Evolutionary conservation across 495 filamentous ascomycete species (phyloP).

Genomic region (Friedmanniomyces simplex): DNA sequence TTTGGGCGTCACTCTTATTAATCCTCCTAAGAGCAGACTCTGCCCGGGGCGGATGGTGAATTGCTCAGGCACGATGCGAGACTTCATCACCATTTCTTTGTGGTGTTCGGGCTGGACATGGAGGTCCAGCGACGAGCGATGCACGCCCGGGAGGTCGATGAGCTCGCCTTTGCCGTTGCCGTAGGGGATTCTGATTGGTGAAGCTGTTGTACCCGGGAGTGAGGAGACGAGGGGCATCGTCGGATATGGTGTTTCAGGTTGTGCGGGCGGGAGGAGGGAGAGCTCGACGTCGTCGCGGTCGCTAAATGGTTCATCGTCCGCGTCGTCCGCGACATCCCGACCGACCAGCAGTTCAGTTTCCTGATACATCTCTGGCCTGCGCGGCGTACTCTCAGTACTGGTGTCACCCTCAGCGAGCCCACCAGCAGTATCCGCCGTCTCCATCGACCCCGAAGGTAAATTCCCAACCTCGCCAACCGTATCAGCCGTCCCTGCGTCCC

Average conservation of each 20-base stretch:
- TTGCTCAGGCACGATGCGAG: slow-evolving; percentile 56
- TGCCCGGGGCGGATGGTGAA: slow-evolving; percentile 62
- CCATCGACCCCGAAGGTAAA: no score
- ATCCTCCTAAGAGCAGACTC: slow-evolving; percentile 72
- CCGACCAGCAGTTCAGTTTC: slow-evolving; percentile 4
- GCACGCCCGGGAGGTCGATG: slow-evolving; percentile 85
- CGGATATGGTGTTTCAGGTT: slow-evolving; percentile 60
- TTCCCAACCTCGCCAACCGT: no score
- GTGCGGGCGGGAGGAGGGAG: slow-evolving; percentile 63
- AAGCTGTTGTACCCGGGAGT: slow-evolving; percentile 86
- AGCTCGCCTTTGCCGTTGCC: slow-evolving; percentile 77
- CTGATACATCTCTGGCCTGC: neutral
- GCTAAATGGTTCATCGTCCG: slow-evolving; percentile 7
- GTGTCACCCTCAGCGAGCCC: neutral
- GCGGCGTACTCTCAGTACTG: neutral
- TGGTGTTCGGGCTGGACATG: slow-evolving; percentile 56
- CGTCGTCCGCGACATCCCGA: neutral
- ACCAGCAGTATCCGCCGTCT: neutral
- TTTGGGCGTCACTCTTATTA: slow-evolving; percentile 77
- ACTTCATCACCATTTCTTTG: slow-evolving; percentile 62
- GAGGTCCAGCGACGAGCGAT: slow-evolving; percentile 56
- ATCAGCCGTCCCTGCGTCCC: neutral
- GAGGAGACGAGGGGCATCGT: slow-evolving; percentile 73
- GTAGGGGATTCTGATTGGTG: slow-evolving; percentile 82
- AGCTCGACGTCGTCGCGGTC: slow-evolving; percentile 14